Evolutionary conservation across 257 asterid species (phyloP), one percentile per base, ranked within the genome.

Genomic region (Solanum bulbocastanum): DNA sequence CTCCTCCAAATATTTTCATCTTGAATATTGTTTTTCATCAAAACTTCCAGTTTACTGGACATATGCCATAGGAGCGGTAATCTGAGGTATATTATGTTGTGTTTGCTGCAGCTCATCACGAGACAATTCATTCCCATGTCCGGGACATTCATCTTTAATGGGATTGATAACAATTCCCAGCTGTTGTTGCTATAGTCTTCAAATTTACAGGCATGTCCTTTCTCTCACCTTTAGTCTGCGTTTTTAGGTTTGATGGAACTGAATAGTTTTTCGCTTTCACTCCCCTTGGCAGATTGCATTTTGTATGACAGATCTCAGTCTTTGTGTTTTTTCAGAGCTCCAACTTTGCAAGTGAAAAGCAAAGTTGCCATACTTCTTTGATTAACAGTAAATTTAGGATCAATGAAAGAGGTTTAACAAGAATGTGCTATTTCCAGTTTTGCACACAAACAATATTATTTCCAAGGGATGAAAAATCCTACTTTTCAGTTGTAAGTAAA

Each of bases 111-210:
- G 99, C 98, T 97, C 83, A 95, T 96, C 89, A 97, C 99, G 14
- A 88, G 96, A 84, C 99, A 97, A 83, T 97, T 97, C 83, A 94
- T 97, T 87, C 99, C 99, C 3, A 92, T 96, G 98, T 89, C 90
- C 18, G 99, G 99, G 88, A 97, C 98, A n/a, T 96, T 96, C 81
- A 92, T 97, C 88, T 97, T 94, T 94, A 96, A 94, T 52, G 98
- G 99, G 71, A 88, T 97, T 72, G 98, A 96, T 91, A 98, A 96
- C 92, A 97, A 96, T 92, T 97, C 99, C 73, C 99, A 96, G 87
- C 83, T 74, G 83, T 37, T 74, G 52, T 22, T 74, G 83, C 92
- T 95, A 79, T 97, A 94, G 90, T 86, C 88, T 71, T 83, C 39
- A 14, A 36, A 37, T 36, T 72, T 35, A 40, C 68, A 86, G 94